These are phyloP conservation scores for Sugiyamaella qingdaonensis DNA, from an alignment of 805 yeast genomes.

Conservation along the genomic window DNA sequence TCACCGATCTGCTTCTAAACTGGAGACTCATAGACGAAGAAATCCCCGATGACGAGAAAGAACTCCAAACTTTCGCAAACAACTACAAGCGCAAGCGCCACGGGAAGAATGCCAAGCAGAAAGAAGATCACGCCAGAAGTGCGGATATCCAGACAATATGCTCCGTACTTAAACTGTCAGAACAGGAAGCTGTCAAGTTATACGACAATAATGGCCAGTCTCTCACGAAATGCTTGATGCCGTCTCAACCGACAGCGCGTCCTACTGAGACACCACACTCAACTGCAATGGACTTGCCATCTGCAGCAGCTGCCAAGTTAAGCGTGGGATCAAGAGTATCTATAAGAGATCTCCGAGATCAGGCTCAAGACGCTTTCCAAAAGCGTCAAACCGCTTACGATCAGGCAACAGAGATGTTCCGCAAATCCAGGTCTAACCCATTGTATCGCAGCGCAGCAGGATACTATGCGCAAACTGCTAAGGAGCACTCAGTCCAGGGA, in stretches of 20 bases:
- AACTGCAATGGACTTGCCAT: not conserved
- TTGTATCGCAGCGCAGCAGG: conserved; percentile 22
- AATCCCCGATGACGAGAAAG: conserved; percentile 1
- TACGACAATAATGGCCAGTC: conserved; percentile 14
- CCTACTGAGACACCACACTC: not conserved
- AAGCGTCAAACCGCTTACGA: conserved; percentile 4
- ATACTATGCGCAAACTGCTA: conserved; percentile 18
- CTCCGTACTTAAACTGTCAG: conserved; percentile 4
- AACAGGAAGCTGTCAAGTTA: conserved; percentile 11
- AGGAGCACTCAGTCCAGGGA: conserved; percentile 2
- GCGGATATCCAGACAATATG: conserved; percentile 7
- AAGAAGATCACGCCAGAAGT: not conserved
- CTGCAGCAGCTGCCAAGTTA: not conserved
- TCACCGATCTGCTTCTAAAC: conserved; percentile 19
- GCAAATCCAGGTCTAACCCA: conserved; percentile 21
- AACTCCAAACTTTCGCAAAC: not conserved
- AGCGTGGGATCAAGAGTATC: not conserved
- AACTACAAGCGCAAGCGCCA: not conserved
- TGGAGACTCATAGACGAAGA: conserved; percentile 8
- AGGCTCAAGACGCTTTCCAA: not conserved
- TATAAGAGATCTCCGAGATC: not conserved
- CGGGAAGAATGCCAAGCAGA: not conserved
- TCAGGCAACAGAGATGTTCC: conserved; percentile 14
- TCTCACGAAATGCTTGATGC: conserved; percentile 9
- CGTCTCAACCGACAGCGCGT: not conserved